A percentile compares a stretch with the other conserved stretches of the same genome.
Conservation (phyloP, 345 rosid genomes). For the Ceriops decandra region DNA sequence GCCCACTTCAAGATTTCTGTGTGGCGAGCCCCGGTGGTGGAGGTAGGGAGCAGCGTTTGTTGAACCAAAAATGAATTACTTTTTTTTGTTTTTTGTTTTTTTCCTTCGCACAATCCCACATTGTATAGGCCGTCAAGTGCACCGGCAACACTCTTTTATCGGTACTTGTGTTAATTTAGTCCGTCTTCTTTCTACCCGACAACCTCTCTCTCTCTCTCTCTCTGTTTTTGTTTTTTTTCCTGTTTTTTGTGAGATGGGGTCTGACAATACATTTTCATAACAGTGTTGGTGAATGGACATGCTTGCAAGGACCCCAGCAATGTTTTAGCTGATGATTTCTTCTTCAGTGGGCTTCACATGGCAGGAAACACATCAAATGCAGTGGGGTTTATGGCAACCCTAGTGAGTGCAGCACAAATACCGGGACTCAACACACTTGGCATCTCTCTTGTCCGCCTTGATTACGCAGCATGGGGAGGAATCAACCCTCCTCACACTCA, state of each 20-base stretch:
- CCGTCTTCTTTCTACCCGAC: too few relatives aligned
- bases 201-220: too few relatives aligned
- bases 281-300: not conserved
- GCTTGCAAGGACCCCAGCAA: slow-evolving; percentile 2
- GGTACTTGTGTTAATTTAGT: too few relatives aligned
- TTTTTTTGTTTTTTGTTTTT: too few relatives aligned
- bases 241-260: too few relatives aligned
- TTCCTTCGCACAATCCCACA: not conserved
- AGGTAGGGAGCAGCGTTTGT: not conserved
- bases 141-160: too few relatives aligned
- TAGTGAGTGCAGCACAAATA: not conserved
- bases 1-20: slow-evolving; percentile 29
- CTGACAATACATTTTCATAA: too few relatives aligned
- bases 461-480: slow-evolving; percentile 1
- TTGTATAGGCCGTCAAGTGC: too few relatives aligned
- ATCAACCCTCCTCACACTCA: slow-evolving; percentile 8
- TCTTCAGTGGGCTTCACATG: not conserved
- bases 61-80: too few relatives aligned
- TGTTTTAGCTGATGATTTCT: not conserved
- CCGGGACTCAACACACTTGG: slow-evolving; percentile 9
- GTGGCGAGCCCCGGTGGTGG: slow-evolving; percentile 17
- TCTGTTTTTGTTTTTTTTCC: too few relatives aligned
- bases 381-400: not conserved
- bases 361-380: not conserved
- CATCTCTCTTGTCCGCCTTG: not conserved